phyloP scores from a whole-genome alignment of 108 stramenopile species.

The Bacterosira constricta region DNA sequence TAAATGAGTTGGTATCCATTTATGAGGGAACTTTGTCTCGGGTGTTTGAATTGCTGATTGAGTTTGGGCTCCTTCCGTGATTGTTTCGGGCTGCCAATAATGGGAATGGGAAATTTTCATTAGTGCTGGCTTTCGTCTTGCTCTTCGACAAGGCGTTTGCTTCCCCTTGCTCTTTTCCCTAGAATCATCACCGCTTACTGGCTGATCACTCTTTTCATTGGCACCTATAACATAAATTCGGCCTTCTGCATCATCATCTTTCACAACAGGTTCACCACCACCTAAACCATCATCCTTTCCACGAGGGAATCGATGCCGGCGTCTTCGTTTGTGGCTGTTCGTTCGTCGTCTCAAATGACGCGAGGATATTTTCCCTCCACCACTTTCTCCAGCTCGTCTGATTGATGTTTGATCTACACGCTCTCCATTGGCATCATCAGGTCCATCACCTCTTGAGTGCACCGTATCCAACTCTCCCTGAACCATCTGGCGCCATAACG shows the following conservation, averaged over 20 bases:
- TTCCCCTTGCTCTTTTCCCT: neutral
- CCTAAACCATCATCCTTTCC: conserved; percentile 3
- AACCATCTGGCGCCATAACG: conserved; percentile 41
- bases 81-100: conserved; percentile 27
- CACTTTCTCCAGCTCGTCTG: conserved; percentile 41
- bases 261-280: conserved; percentile 9
- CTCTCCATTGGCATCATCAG: neutral
- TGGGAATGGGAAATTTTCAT: conserved; percentile 25
- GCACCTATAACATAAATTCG: neutral
- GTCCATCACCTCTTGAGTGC: neutral
- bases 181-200: neutral
- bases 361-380: conserved; percentile 68
- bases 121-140: conserved; percentile 42
- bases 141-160: conserved; percentile 35
- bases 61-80: neutral
- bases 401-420: neutral
- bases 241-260: conserved; percentile 6
- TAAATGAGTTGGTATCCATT: conserved; percentile 79
- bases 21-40: neutral
- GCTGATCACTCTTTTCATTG: neutral
- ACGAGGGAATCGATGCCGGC: conserved; percentile 62
- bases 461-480: neutral
- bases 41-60: neutral
- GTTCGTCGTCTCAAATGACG: conserved; percentile 82
- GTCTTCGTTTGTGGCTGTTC: conserved; percentile 57